These are phyloP conservation scores for Lichtheimia corymbifera DNA, from an alignment of 371 early-diverging fungal species.

Conservation along the genomic window DNA sequence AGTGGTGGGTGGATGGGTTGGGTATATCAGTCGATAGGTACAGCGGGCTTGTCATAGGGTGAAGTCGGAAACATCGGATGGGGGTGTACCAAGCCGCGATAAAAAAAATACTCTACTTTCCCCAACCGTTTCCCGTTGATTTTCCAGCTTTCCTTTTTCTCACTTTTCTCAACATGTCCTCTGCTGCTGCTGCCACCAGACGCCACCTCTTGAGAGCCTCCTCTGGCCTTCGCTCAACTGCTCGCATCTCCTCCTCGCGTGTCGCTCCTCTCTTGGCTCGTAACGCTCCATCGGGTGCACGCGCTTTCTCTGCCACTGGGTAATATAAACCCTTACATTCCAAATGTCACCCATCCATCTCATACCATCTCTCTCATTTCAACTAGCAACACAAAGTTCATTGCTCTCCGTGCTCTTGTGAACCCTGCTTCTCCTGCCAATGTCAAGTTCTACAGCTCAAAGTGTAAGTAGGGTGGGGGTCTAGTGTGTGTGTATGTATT, in stretches of 20 bases:
- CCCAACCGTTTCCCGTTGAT: constrained; percentile 14
- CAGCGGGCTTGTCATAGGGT: constrained; percentile 3
- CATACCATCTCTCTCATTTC: not conserved
- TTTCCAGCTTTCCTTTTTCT: constrained; percentile 14
- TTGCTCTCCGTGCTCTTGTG: constrained; percentile 50
- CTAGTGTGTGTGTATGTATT: not conserved
- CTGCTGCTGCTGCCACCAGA: constrained; percentile 41
- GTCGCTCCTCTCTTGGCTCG: constrained; percentile 38
- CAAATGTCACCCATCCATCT: not conserved
- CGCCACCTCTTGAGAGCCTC: constrained; percentile 48
- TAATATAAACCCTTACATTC: constrained; percentile 14
- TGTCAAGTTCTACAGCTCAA: constrained; percentile 60
- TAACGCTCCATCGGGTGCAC: constrained; percentile 25
- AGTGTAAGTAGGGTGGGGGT: constrained; percentile 44
- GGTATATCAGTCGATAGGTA: no score
- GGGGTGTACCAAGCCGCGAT: not conserved
- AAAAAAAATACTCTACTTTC: not conserved
- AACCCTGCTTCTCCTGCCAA: constrained; percentile 25
- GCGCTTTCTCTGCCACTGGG: constrained; percentile 40
- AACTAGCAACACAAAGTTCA: constrained; percentile 41
- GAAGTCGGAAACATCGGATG: constrained; percentile 11
- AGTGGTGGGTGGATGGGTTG: no score
- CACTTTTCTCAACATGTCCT: constrained; percentile 21
- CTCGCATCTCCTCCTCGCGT: constrained; percentile 35
- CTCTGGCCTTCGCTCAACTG: constrained; percentile 32